These are phyloP conservation scores for Thuidium tamariscinum DNA, from an alignment of 225 moss, liverwort and hornwort species.

Conservation along the genomic window DNA sequence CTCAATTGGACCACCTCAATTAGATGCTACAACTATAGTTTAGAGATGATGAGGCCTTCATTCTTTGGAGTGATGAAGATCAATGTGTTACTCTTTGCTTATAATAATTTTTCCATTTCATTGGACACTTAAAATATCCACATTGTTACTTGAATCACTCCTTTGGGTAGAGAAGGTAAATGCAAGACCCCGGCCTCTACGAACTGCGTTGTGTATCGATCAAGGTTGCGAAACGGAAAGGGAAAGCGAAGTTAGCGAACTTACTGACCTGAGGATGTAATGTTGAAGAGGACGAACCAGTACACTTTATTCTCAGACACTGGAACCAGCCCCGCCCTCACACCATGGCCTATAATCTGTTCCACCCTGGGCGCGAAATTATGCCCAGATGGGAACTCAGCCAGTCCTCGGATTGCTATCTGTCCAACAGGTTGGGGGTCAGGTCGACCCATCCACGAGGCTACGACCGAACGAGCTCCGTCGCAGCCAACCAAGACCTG, in stretches of 20 bases:
- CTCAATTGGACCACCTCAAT: neutral
- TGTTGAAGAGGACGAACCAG: conserved; percentile 43
- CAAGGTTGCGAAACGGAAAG: neutral
- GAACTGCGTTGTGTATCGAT: neutral
- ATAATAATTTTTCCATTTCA: neutral
- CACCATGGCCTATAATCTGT: conserved; percentile 34
- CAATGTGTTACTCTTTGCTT: neutral
- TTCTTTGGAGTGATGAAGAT: neutral
- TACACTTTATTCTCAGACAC: conserved; percentile 25
- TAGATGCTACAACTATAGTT: neutral
- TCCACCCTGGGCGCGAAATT: conserved; percentile 7
- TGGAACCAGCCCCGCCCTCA: conserved; percentile 31
- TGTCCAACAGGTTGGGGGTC: conserved; percentile 40
- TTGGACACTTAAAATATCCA: neutral
- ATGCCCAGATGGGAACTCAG: conserved; percentile 25
- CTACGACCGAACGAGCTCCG: conserved; percentile 35
- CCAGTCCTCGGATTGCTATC: conserved; percentile 29
- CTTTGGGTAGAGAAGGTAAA: neutral
- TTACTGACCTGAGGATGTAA: conserved; percentile 6
- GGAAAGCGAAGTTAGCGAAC: neutral
- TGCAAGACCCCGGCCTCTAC: neutral
- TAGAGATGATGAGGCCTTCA: too few species aligned
- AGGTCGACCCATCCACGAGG: conserved; percentile 29
- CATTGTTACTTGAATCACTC: neutral
- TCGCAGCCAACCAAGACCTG: conserved; percentile 58